Base-by-base conservation (phyloP, 179 eudicot species). In the Spinacia oleracea region DNA sequence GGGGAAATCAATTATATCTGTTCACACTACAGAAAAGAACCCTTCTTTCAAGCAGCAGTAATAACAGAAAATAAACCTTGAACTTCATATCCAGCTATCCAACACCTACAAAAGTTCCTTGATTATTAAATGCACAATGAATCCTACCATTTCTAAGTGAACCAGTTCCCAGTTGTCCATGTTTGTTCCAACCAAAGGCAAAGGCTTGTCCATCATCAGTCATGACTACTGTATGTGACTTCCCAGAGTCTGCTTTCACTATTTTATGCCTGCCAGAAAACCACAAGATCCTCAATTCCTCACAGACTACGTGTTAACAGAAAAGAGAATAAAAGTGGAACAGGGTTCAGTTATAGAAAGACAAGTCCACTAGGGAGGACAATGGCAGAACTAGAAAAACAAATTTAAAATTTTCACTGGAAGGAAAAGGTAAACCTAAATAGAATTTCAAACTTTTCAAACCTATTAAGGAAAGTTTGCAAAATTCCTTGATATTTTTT, bases 111-210 rank as follows among this genome's bases (percentile, higher is more conserved):
- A 2, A 55, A 9, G 32, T 62, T 66, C 53, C 18, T 43, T 16
- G 35, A 60, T 55, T 21, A 60, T 55, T 21, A 74, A 46, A n/a
- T 15, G 4, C 31, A 68, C 31, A 77, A 59, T 14, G 10, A 65
- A 23, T 50, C 92, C 58, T 77, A 96, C 99, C 99, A 81, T 87
- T 96, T 81, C 86, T 90, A 20, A 73, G 77, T 9, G 98, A 92
- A 80, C 99, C 98, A 79, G 93, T 77, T 71, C 99, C 99, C 66
- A 96, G 83, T 89, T 96, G 99, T 72, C 99, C 99, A 79, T 93
- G 98, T 79, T 96, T 96, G 87, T 96, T 96, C 99, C 94, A 96
- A 50, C 99, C 99, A 85, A 96, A 96, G 68, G 99, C 85, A 73
- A 90, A 84, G 31, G 98, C 88, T 32, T 82, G 81, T 8, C 94